Conservation (phyloP, 371 early-diverging fungal species). For the Mucor irregularis region DNA sequence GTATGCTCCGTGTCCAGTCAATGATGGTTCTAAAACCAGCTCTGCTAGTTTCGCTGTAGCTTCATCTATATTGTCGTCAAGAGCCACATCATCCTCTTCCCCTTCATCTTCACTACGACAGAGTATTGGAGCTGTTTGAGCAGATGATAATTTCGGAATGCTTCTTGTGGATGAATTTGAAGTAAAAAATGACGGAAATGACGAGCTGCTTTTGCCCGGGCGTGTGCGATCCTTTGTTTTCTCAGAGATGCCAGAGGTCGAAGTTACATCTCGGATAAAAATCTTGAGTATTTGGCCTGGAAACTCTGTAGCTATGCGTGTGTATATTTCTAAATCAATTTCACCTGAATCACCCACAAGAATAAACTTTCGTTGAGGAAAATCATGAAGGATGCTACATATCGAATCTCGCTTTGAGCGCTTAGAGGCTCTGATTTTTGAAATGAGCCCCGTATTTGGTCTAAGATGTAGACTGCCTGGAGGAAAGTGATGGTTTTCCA, state of each 20-base stretch:
- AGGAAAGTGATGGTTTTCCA: slow-evolving; percentile 72
- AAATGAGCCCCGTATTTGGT: slow-evolving; percentile 48
- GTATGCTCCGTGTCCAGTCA: neutral
- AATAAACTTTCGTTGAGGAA: slow-evolving; percentile 81
- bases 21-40: neutral
- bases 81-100: neutral
- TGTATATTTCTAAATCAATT: slow-evolving; percentile 81
- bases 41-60: neutral
- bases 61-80: neutral
- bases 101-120: neutral
- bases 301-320: slow-evolving; percentile 56
- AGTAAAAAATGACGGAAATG: slow-evolving; percentile 1
- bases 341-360: slow-evolving; percentile 93
- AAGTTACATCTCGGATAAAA: slow-evolving; percentile 81
- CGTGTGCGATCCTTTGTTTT: neutral
- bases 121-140: neutral
- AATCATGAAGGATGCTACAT: slow-evolving; percentile 58
- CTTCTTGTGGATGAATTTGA: neutral
- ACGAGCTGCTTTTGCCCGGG: neutral
- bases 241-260: slow-evolving; percentile 2
- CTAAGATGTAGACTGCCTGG: slow-evolving; percentile 76
- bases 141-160: too few species aligned
- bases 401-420: slow-evolving; percentile 65
- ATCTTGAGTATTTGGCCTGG: slow-evolving; percentile 75
- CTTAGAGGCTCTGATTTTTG: slow-evolving; percentile 35